phyloP scores from a whole-genome alignment of 2,329 filamentous ascomycete species.

The Metarhizium guizhouense region DNA sequence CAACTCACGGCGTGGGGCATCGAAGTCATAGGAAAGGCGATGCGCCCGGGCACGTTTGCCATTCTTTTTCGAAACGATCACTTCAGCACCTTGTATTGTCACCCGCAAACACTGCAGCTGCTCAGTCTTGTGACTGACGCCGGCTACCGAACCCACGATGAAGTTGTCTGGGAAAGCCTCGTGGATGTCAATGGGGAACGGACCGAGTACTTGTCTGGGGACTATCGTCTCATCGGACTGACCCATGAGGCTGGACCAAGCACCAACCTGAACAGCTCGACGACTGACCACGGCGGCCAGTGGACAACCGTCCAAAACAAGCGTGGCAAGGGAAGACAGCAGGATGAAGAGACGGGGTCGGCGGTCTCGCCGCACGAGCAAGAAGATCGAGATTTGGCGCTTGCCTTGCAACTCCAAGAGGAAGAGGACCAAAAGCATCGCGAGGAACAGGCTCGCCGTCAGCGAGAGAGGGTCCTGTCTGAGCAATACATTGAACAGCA shows the following conservation, averaged over 20 bases:
- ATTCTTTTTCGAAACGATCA: conserved; percentile 97
- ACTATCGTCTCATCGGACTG: conserved; percentile 76
- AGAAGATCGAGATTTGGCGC: conserved; percentile 78
- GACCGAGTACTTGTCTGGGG: conserved; percentile 79
- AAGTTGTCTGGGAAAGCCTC: conserved; percentile 93
- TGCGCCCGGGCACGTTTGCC: conserved; percentile 70
- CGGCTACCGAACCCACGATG: conserved; percentile 77
- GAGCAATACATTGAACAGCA: conserved; percentile 64
- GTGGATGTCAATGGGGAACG: conserved; percentile 78
- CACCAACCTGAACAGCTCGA: conserved; percentile 8
- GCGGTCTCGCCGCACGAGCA: conserved; percentile 46
- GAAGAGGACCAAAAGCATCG: conserved; percentile 78
- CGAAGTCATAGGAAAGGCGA: conserved; percentile 58
- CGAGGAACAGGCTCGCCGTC: conserved; percentile 53
- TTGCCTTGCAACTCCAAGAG: conserved; percentile 88
- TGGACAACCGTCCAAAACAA: conserved; percentile 47
- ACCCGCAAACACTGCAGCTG: conserved; percentile 66
- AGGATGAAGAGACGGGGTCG: conserved; percentile 14
- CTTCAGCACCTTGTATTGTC: conserved; percentile 88
- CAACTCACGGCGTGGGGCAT: conserved; percentile 81
- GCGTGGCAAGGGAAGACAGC: conserved; percentile 18
- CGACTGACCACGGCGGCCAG: conserved; percentile 21
- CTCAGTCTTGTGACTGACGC: conserved; percentile 86
- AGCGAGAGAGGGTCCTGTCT: conserved; percentile 58
- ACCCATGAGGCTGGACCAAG: conserved; percentile 12